Conservation (phyloP, 2,329 filamentous ascomycete genomes). For the Pseudocercospora crystallina region DNA sequence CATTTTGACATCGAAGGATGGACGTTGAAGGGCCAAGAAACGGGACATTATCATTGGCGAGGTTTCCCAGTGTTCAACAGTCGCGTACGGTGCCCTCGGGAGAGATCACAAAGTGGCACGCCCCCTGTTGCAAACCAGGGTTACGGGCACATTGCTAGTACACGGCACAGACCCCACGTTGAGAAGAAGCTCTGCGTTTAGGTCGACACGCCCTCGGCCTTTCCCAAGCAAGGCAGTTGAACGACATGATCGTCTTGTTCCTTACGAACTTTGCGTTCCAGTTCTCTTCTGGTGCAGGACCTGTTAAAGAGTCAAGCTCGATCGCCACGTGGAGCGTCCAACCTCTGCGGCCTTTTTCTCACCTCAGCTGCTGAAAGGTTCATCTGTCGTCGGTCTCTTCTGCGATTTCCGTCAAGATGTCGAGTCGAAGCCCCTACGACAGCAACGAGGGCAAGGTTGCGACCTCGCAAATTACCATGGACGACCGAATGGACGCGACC, state of each 20-base stretch:
- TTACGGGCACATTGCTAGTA: slow-evolving; percentile 2
- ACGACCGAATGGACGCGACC: slow-evolving; percentile 16
- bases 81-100: slow-evolving; percentile 1
- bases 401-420: slow-evolving; percentile 8
- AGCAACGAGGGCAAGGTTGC: slow-evolving; percentile 13
- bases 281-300: neutral
- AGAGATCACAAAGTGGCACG: neutral
- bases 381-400: neutral
- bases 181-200: neutral
- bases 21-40: too few relatives aligned
- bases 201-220: neutral
- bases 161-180: slow-evolving; percentile 4
- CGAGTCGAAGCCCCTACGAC: slow-evolving; percentile 9
- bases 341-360: neutral
- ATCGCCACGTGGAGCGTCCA: slow-evolving; percentile 2
- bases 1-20: too few relatives aligned
- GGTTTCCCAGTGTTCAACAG: neutral
- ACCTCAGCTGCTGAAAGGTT: neutral
- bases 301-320: neutral
- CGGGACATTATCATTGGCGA: neutral
- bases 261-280: slow-evolving; percentile 2
- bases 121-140: neutral
- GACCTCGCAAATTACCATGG: slow-evolving; percentile 11
- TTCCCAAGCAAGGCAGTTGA: slow-evolving; percentile 1
- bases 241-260: slow-evolving; percentile 5